Evolutionary conservation across 2,329 filamentous ascomycete genomes (phyloP), one percentile per base, ranked within the genome.

Genomic region (Botrytis paeoniae): DNA sequence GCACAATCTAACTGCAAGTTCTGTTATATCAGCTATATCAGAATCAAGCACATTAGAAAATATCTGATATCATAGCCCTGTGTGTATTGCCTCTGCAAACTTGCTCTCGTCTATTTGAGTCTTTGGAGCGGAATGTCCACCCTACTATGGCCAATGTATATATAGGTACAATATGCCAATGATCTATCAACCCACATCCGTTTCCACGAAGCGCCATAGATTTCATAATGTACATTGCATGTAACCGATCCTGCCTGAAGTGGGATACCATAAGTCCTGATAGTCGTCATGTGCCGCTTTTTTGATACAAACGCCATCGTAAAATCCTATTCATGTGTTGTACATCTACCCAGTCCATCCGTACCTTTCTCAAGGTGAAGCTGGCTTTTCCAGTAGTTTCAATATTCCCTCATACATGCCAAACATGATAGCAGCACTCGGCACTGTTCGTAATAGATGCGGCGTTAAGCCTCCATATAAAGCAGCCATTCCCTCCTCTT

Each of bases 401-500:
- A 82, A 75, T 54, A 83, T 80, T 29, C 80, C 78, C 73, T 83
- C 81, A 71, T 83, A 97, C 85, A 96, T 96, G 82, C 94, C 94
- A 82, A 98, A 97, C 93, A 97, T 98, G 82, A 98, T 97, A 77
- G 93, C 94, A 12, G 95, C 94, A 78, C 93, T 96, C 1, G 95
- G 95, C 9, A 98, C 95, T 10, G 95, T 95, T 75, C 95, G 88
- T 83, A 98, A 89, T 79, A 98, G 89, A 81, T 98, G 95, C 64
- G 95, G 94, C 22, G 95, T 97, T 79, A 98, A 86, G 29, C 95
- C 95, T 72, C 95, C 95, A 80, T 98, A 98, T 75, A 98, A 85
- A 45, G 92, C 93, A 64, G 91, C 89, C 82, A 97, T 86, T 65
- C 95, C 94, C 82, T 98, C 95, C 80, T 98, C 94, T 79, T 91